Percentiles rank a stretch among this genome's conserved stretches.
Evolutionary conservation across 176 grass and related monocot species (phyloP).

Genomic region (Alopecurus myosuroides): DNA sequence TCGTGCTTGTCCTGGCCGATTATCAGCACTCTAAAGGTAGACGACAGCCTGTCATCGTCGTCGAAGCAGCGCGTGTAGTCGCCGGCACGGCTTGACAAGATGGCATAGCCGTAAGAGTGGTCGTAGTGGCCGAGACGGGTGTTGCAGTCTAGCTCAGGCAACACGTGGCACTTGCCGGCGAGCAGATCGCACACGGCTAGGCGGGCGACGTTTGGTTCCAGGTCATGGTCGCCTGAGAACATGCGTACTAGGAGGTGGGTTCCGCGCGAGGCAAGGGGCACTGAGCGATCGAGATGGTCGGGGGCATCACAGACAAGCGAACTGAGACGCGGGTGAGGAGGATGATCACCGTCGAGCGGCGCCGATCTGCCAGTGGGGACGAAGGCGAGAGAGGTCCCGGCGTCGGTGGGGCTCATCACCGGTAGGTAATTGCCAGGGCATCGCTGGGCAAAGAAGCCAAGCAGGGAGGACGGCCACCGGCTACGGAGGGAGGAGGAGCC

Average conservation of each 20-base stretch:
- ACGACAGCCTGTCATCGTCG: too few relatives aligned
- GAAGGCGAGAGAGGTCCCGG: not conserved
- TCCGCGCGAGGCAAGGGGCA: not conserved
- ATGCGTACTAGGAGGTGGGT: not conserved
- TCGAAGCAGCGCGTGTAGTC: not conserved
- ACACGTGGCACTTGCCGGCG: not conserved
- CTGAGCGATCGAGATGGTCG: not conserved
- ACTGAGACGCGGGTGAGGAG: not conserved
- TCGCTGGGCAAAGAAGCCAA: not conserved
- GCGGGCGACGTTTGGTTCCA: not conserved
- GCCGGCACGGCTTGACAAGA: not conserved
- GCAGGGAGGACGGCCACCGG: not conserved
- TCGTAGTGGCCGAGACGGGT: not conserved
- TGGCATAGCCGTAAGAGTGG: not conserved
- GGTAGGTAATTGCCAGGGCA: not conserved
- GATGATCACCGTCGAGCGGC: not conserved
- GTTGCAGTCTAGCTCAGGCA: not conserved
- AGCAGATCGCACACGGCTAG: not conserved
- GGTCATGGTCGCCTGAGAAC: not conserved
- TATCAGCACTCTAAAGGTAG: not conserved
- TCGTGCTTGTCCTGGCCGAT: not conserved
- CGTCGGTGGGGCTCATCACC: not conserved
- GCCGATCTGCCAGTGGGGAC: not conserved
- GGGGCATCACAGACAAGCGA: not conserved
- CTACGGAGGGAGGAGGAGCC: not conserved